Percentiles rank a stretch among this genome's conserved stretches.
These are phyloP conservation scores for Fomitopsis betulina DNA, from an alignment of 1,284 basidiomycete species.

Conservation along the genomic window DNA sequence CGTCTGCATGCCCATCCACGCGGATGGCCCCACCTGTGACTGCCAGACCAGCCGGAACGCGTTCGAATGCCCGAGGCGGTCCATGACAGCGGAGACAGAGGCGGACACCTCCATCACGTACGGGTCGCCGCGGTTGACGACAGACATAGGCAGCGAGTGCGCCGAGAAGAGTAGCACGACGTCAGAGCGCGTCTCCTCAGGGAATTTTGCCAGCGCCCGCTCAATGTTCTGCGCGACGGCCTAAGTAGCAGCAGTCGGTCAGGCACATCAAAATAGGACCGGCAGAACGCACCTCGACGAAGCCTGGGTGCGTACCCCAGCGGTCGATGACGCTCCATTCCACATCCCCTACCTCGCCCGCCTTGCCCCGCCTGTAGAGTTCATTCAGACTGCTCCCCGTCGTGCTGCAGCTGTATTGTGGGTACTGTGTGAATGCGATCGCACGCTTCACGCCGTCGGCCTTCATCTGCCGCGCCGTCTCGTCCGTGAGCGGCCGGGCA, in stretches of 20 bases:
- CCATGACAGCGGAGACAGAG: slow-evolving; percentile 89
- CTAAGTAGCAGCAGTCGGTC: slow-evolving; percentile 32
- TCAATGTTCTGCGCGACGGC: slow-evolving; percentile 90
- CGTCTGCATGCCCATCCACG: slow-evolving; percentile 99
- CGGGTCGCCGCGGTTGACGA: slow-evolving; percentile 97
- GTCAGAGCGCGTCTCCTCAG: slow-evolving; percentile 63
- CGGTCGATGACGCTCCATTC: slow-evolving; percentile 98
- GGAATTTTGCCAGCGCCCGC: slow-evolving; percentile 78
- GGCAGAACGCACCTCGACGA: slow-evolving; percentile 74
- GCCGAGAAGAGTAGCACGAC: slow-evolving; percentile 94
- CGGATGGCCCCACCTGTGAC: slow-evolving; percentile 94
- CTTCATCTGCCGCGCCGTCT: slow-evolving; percentile 81
- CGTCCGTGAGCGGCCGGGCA: slow-evolving; percentile 85
- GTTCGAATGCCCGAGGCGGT: slow-evolving; percentile 72
- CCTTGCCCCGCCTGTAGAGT: slow-evolving; percentile 65
- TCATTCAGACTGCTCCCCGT: slow-evolving; percentile 98
- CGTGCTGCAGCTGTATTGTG: slow-evolving; percentile 98
- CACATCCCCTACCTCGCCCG: slow-evolving; percentile 59
- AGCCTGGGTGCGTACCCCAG: slow-evolving; percentile 94
- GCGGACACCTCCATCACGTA: slow-evolving; percentile 96
- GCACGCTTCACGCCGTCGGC: slow-evolving; percentile 90
- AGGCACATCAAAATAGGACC: background rate
- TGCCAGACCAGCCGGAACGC: slow-evolving; percentile 97
- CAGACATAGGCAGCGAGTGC: slow-evolving; percentile 95
- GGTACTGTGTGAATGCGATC: slow-evolving; percentile 97